phyloP scores from a whole-genome alignment of 305 asterid species.

The Ruellia speciosa region DNA sequence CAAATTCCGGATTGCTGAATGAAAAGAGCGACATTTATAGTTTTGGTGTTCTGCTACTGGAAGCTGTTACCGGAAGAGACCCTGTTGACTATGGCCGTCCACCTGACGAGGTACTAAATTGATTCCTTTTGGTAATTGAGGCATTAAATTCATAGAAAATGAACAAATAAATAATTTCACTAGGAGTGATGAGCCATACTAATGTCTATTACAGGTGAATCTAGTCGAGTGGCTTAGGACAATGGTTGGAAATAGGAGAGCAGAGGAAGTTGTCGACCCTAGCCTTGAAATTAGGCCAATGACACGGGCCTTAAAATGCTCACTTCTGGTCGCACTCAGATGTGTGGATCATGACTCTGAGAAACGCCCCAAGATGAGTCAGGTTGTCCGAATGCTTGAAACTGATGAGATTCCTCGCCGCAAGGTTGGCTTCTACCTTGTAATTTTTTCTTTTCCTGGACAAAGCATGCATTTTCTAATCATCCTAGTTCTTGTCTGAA shows the following conservation, averaged over 20 bases:
- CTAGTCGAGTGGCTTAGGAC: slow-evolving; percentile 95
- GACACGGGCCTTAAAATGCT: slow-evolving; percentile 72
- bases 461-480: no score
- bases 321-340: slow-evolving; percentile 81
- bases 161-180: not conserved
- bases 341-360: slow-evolving; percentile 96
- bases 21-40: slow-evolving; percentile 93
- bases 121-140: not conserved
- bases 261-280: slow-evolving; percentile 93
- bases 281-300: slow-evolving; percentile 61
- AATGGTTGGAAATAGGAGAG: slow-evolving; percentile 88
- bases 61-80: slow-evolving; percentile 84
- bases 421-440: slow-evolving; percentile 37
- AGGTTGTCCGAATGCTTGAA: slow-evolving; percentile 85
- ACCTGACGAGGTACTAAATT: slow-evolving; percentile 52
- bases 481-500: no score
- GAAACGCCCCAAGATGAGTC: slow-evolving; percentile 94
- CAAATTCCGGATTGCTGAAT: slow-evolving; percentile 83
- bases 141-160: not conserved
- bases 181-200: not conserved
- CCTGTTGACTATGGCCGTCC: slow-evolving; percentile 95
- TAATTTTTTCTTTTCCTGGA: no score
- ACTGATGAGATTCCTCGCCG: slow-evolving; percentile 74
- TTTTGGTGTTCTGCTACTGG: slow-evolving; percentile 82
- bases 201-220: slow-evolving; percentile 53